Percentiles rank a stretch among this genome's conserved stretches.
Conservation (phyloP, 1,284 basidiomycete species). For the Schizopora paradoxa region DNA sequence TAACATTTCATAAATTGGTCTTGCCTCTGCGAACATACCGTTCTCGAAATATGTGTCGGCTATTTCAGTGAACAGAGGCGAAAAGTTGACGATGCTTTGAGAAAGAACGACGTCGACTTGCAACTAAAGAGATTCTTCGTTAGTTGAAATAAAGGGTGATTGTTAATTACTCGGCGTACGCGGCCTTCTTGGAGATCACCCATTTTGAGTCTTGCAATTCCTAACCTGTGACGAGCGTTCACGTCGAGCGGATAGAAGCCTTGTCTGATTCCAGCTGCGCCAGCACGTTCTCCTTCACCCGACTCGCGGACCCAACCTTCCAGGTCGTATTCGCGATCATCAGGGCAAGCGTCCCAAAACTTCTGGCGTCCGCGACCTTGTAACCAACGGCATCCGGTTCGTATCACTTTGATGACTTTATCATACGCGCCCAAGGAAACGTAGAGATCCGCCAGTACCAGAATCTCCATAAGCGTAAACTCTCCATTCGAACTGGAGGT, state of each 20-base stretch:
- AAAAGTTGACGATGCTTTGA: slow-evolving; percentile 72
- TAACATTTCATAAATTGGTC: slow-evolving; percentile 73
- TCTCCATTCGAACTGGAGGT: slow-evolving; percentile 29
- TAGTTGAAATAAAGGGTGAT: not conserved
- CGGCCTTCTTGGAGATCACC: slow-evolving; percentile 79
- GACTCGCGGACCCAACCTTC: slow-evolving; percentile 23
- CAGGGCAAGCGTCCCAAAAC: slow-evolving; percentile 79
- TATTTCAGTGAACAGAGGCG: slow-evolving; percentile 75
- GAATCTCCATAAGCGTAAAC: slow-evolving; percentile 60
- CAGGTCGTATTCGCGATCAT: slow-evolving; percentile 85
- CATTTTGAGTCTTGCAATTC: slow-evolving; percentile 78
- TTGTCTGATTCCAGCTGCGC: slow-evolving; percentile 27
- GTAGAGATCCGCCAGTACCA: slow-evolving; percentile 81
- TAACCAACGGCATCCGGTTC: slow-evolving; percentile 82
- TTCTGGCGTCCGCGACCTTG: slow-evolving; percentile 73
- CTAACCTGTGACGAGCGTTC: slow-evolving; percentile 82
- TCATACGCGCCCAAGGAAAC: slow-evolving; percentile 68
- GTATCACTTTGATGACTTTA: slow-evolving; percentile 65
- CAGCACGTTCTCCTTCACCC: slow-evolving; percentile 1
- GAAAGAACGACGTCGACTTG: slow-evolving; percentile 71
- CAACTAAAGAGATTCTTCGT: slow-evolving; percentile 39
- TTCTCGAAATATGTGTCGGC: slow-evolving; percentile 80
- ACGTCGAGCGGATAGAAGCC: slow-evolving; percentile 69
- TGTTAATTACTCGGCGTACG: slow-evolving; percentile 38
- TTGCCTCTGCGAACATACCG: slow-evolving; percentile 68